phyloP scores from a whole-genome alignment of 31 red algal species.

The Asparagopsis taxiformis region DNA sequence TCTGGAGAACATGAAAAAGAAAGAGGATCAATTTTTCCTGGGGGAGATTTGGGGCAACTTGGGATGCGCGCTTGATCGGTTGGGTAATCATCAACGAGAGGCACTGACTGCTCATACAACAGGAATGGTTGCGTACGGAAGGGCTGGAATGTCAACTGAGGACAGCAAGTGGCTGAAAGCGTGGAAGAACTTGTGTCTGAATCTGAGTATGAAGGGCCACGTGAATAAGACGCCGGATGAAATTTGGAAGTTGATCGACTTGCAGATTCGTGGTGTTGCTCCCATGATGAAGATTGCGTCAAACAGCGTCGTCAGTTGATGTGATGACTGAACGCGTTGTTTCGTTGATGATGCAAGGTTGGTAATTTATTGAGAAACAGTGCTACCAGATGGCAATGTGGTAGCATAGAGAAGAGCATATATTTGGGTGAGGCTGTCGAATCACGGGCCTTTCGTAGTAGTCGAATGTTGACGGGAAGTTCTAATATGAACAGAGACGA shows the following conservation, averaged over 20 bases:
- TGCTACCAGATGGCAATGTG: neutral
- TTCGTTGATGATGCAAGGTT: neutral
- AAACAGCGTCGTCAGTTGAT: too few relatives aligned
- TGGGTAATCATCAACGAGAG: conserved; percentile 22
- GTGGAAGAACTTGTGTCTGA: conserved; percentile 56
- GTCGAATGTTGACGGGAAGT: too few relatives aligned
- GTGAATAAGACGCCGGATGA: conserved; percentile 28
- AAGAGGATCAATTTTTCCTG: conserved; percentile 34
- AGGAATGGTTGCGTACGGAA: conserved; percentile 52
- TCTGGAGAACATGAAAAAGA: conserved; percentile 24
- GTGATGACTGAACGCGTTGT: too few relatives aligned
- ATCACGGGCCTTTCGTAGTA: too few relatives aligned
- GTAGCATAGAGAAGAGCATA: neutral
- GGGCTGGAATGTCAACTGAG: conserved; percentile 45
- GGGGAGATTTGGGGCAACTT: conserved; percentile 68
- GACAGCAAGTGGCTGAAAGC: conserved; percentile 65
- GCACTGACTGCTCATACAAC: conserved; percentile 52
- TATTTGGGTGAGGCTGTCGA: neutral
- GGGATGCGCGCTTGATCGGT: conserved; percentile 47
- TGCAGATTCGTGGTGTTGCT: conserved; percentile 46
- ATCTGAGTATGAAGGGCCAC: conserved; percentile 33
- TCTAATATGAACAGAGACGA: too few relatives aligned
- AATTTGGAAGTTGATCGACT: conserved; percentile 48
- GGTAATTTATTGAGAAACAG: neutral
- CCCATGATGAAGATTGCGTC: conserved; percentile 41